Percentiles rank a stretch among this genome's conserved stretches.
Conservation (phyloP, 352 stramenopile genomes). For the Phytophthora quininea region DNA sequence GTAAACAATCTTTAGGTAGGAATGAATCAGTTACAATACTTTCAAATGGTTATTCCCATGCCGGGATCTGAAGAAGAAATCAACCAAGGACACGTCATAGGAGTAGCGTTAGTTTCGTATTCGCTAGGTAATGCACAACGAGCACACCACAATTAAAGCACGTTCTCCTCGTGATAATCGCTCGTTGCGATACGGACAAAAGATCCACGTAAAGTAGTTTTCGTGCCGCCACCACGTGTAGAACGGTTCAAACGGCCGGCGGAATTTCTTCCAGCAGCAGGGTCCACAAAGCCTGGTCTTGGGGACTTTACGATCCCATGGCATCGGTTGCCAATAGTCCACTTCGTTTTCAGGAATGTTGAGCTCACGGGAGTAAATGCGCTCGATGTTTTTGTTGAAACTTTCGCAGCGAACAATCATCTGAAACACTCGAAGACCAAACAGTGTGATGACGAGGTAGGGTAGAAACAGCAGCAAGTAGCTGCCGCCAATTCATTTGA, state of each 20-base stretch:
- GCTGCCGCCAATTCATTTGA: conserved; percentile 42
- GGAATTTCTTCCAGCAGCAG: conserved; percentile 75
- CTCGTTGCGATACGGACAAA: conserved; percentile 74
- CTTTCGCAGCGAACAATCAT: conserved; percentile 63
- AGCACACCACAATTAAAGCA: conserved; percentile 70
- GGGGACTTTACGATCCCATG: conserved; percentile 74
- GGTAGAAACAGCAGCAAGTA: conserved; percentile 68
- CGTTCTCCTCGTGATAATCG: conserved; percentile 59
- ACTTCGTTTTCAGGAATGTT: conserved; percentile 65
- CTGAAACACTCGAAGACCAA: conserved; percentile 66
- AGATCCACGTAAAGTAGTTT: conserved; percentile 84
- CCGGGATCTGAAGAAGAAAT: no score
- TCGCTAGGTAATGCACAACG: conserved; percentile 76
- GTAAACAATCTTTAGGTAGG: no score
- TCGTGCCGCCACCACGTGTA: conserved; percentile 81
- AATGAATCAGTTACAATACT: no score
- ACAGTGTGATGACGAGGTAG: conserved; percentile 56
- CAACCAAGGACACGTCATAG: no score
- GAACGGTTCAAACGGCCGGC: conserved; percentile 63
- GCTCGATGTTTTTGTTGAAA: conserved; percentile 65
- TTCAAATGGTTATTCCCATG: no score
- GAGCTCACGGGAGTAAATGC: conserved; percentile 61
- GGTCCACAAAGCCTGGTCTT: conserved; percentile 65
- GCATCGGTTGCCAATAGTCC: conserved; percentile 74
- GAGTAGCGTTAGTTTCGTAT: no score